Conservation (phyloP, 345 rosid genomes). For the Arabidopsis thaliana region TAIR10.1 NC_003074.8:1181501-1182000, state of each 20-base stretch:
- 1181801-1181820: slow-evolving; percentile 38
- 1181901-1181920: slow-evolving; percentile 54
- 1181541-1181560: background rate
- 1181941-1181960: slow-evolving; percentile 46
- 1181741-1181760: background rate
- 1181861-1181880: slow-evolving; percentile 36
- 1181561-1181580: background rate
- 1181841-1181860: slow-evolving; percentile 33
- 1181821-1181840: slow-evolving; percentile 40
- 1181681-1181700: slow-evolving; percentile 56
- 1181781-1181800: slow-evolving; percentile 49
- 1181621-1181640: slow-evolving; percentile 33
- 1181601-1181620: slow-evolving; percentile 9
- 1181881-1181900: slow-evolving; percentile 29
- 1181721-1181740: background rate
- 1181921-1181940: slow-evolving; percentile 50
- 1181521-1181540: background rate
- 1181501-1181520: background rate
- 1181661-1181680: slow-evolving; percentile 23
- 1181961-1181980: slow-evolving; percentile 47
- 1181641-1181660: slow-evolving; percentile 18
- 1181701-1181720: slow-evolving; percentile 53
- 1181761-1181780: slow-evolving; percentile 54
- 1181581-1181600: background rate
- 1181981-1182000: slow-evolving; percentile 44